Percentiles rank a stretch among this genome's conserved stretches.
Evolutionary conservation across 2,329 filamentous ascomycete species (phyloP).

Genomic region (Penicillium sp.): DNA sequence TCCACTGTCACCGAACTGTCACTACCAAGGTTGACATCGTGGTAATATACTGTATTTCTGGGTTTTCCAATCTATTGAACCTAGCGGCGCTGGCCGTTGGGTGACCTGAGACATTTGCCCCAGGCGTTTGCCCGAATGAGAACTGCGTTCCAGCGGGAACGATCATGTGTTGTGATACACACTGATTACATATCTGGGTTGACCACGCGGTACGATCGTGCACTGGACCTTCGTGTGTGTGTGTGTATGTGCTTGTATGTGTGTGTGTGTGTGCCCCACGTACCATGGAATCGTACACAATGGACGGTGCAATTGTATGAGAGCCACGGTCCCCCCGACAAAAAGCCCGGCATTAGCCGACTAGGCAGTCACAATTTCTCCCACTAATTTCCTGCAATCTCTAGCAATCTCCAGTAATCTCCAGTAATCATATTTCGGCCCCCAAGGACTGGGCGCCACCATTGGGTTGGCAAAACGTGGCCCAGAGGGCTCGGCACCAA

Average conservation of each 20-base stretch:
- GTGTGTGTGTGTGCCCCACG: too few relatives aligned
- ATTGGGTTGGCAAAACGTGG: background rate
- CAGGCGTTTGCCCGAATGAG: slow-evolving; percentile 13
- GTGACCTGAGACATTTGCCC: slow-evolving; percentile 11
- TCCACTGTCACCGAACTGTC: background rate
- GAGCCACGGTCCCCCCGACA: background rate
- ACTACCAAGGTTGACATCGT: background rate
- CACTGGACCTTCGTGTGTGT: background rate
- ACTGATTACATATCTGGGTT: too few relatives aligned
- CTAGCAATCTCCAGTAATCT: background rate
- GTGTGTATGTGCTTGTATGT: too few relatives aligned
- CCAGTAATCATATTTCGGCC: background rate
- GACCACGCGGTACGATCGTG: background rate
- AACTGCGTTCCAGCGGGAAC: background rate
- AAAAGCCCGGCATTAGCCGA: background rate
- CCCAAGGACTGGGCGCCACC: background rate
- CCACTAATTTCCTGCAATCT: background rate
- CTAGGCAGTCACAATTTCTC: background rate
- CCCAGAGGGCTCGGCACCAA: background rate
- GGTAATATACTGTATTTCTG: too few relatives aligned
- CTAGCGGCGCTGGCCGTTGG: background rate
- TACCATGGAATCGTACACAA: too few relatives aligned
- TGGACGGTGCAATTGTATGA: too few relatives aligned
- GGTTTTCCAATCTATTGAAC: background rate
- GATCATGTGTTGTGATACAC: too few relatives aligned